Evolutionary conservation across 2,329 filamentous ascomycete genomes (phyloP).

Genomic region (Cladorrhinum sp.): DNA sequence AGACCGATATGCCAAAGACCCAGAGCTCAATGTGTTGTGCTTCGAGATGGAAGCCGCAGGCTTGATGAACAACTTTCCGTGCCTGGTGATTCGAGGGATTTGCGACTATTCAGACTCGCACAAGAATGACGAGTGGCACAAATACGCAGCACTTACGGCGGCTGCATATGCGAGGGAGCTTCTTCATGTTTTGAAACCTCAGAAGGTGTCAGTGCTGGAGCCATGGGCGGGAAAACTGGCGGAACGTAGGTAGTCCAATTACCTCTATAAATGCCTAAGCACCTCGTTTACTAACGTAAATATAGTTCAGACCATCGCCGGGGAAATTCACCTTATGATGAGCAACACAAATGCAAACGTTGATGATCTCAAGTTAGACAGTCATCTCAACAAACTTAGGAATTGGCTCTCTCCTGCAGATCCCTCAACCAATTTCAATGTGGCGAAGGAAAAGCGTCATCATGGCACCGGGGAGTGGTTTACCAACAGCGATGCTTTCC

Average conservation of each 20-base stretch:
- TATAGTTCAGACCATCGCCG: not conserved
- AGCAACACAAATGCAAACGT: not conserved
- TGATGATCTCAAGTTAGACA: not conserved
- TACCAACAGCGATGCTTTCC: conserved; percentile 1
- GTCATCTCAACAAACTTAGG: not conserved
- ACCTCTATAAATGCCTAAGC: not conserved
- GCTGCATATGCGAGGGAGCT: not conserved
- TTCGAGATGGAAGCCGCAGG: no score
- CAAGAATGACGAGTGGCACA: not conserved
- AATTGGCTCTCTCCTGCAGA: not conserved
- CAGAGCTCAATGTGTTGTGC: not conserved
- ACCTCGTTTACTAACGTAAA: not conserved
- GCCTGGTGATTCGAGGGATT: not conserved
- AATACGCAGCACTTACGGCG: not conserved
- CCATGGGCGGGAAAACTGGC: not conserved
- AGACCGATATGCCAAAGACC: not conserved
- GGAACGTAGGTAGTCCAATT: not conserved
- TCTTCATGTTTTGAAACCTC: not conserved
- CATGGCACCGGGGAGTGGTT: conserved; percentile 1
- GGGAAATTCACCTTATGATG: not conserved
- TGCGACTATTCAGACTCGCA: conserved; percentile 1
- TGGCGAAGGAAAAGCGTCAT: conserved; percentile 6
- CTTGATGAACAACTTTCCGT: conserved; percentile 1
- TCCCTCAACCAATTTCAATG: conserved; percentile 5
- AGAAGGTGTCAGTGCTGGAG: not conserved